These are phyloP conservation scores for Linnemannia schmuckeri DNA, from an alignment of 192 early-diverging fungal species.

Conservation along the genomic window DNA sequence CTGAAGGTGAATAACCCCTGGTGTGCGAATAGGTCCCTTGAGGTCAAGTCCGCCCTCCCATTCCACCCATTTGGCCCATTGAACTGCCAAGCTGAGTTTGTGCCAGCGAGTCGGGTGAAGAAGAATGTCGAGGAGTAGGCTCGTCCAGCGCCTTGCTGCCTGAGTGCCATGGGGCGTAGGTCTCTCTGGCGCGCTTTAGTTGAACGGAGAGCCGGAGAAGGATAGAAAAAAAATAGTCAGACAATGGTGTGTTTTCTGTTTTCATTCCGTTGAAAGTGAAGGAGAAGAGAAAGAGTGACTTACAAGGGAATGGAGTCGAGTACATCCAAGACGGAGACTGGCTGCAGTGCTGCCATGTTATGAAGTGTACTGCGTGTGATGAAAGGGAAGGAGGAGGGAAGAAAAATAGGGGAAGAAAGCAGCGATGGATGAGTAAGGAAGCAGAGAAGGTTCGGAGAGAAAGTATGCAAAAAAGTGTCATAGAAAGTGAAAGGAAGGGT, in stretches of 20 bases:
- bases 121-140: conserved; percentile 24
- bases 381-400: background rate
- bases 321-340: conserved; percentile 15
- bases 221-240: background rate
- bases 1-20: conserved; percentile 40
- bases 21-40: conserved; percentile 33
- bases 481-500: background rate
- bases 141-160: conserved; percentile 20
- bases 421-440: background rate
- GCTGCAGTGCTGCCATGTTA: conserved; percentile 25
- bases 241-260: background rate
- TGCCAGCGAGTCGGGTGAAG: conserved; percentile 39
- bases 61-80: conserved; percentile 53
- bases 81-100: conserved; percentile 37
- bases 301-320: conserved; percentile 50
- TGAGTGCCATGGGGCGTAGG: conserved; percentile 22
- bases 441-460: background rate
- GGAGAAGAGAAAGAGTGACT: background rate
- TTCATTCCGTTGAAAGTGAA: background rate
- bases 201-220: background rate
- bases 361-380: background rate
- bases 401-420: background rate
- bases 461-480: background rate
- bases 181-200: conserved; percentile 23
- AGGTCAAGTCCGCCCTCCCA: conserved; percentile 48